phyloP scores from a whole-genome alignment of 73 alveolate species.

The Paramecium octaurelia region DNA sequence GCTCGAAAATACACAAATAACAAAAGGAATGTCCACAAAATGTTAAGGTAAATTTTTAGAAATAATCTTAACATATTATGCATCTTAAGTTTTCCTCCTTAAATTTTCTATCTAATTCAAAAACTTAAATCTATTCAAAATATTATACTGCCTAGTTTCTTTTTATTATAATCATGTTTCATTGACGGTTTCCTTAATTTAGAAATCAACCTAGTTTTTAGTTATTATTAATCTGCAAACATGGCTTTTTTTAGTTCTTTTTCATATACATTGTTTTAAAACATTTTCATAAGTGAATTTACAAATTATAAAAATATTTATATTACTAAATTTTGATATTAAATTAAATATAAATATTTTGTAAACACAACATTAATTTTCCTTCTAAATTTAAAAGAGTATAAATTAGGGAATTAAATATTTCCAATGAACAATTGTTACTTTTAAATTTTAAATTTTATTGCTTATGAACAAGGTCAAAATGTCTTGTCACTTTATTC shows the following conservation, averaged over 20 bases:
- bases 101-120: not conserved
- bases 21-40: not conserved
- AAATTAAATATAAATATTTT: not conserved
- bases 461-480: no score
- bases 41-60: not conserved
- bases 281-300: not conserved
- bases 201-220: not conserved
- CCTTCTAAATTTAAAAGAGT: not conserved
- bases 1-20: not conserved
- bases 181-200: not conserved
- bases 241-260: not conserved
- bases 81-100: not conserved
- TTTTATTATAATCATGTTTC: not conserved
- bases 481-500: no score
- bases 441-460: no score
- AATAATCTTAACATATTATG: not conserved
- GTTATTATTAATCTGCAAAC: not conserved
- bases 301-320: not conserved
- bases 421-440: not conserved
- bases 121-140: not conserved
- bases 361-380: not conserved
- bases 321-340: not conserved
- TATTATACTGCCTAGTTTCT: not conserved
- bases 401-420: not conserved
- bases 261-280: not conserved